Evolutionary conservation across 1,284 basidiomycete species (phyloP).

Genomic region (Inonotus hispidus): DNA sequence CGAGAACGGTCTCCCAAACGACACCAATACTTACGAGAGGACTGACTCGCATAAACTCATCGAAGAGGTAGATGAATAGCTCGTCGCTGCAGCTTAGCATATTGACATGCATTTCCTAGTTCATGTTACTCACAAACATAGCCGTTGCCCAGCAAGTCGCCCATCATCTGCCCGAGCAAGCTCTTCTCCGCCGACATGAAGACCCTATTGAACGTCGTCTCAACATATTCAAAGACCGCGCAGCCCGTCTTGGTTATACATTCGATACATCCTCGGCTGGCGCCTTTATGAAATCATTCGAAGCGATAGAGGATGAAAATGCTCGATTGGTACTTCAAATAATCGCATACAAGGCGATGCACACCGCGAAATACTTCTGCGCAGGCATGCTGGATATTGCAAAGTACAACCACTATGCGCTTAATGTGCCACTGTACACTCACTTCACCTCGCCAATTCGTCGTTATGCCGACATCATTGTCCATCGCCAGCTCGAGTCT

Average conservation of each 20-base stretch:
- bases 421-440: slow-evolving; percentile 91
- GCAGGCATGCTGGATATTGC: slow-evolving; percentile 98
- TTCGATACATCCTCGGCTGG: slow-evolving; percentile 81
- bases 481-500: slow-evolving; percentile 96
- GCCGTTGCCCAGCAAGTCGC: slow-evolving; percentile 91
- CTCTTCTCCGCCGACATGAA: slow-evolving; percentile 91
- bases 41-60: slow-evolving; percentile 79
- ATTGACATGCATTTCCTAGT: slow-evolving; percentile 39
- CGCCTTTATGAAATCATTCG: slow-evolving; percentile 80
- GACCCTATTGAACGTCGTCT: slow-evolving; percentile 86
- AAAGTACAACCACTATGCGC: slow-evolving; percentile 92
- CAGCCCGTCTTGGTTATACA: slow-evolving; percentile 76
- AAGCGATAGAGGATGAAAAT: slow-evolving; percentile 65
- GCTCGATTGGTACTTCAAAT: slow-evolving; percentile 75
- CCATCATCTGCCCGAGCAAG: slow-evolving; percentile 90
- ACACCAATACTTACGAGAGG: slow-evolving; percentile 64
- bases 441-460: slow-evolving; percentile 96
- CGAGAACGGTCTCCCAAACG: slow-evolving; percentile 75
- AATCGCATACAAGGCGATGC: slow-evolving; percentile 84
- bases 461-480: slow-evolving; percentile 91
- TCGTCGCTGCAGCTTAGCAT: slow-evolving; percentile 3
- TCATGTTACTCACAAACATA: slow-evolving; percentile 91
- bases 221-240: slow-evolving; percentile 73
- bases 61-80: slow-evolving; percentile 67
- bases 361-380: slow-evolving; percentile 96